Evolutionary conservation across 2,329 filamentous ascomycete genomes (phyloP).

Genomic region (Fusarium piperis): DNA sequence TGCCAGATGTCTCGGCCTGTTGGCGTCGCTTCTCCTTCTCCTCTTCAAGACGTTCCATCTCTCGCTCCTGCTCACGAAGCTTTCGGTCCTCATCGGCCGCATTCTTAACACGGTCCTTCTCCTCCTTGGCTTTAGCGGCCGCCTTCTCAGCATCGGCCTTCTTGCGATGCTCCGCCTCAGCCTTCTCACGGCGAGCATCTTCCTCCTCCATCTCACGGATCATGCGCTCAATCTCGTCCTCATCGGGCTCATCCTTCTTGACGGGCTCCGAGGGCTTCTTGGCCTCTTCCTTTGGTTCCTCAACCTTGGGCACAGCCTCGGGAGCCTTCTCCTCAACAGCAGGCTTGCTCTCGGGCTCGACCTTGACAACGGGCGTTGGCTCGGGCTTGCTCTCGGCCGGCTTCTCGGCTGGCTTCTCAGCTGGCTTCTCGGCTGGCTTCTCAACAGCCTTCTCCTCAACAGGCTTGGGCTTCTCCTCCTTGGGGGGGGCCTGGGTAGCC

Average conservation of each 20-base stretch:
- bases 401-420: conserved; percentile 46
- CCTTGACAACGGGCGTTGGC: conserved; percentile 15
- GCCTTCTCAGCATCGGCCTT: conserved; percentile 57
- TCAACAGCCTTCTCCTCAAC: conserved; percentile 16
- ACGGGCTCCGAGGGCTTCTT: conserved; percentile 43
- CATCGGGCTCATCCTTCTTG: conserved; percentile 53
- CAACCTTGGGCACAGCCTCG: conserved; percentile 37
- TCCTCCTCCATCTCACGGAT: conserved; percentile 68
- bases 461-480: conserved; percentile 44
- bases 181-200: conserved; percentile 30
- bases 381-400: conserved; percentile 2
- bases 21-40: conserved; percentile 69
- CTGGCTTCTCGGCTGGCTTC: conserved; percentile 34
- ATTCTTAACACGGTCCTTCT: conserved; percentile 53
- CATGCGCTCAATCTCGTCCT: conserved; percentile 68
- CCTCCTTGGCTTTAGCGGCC: conserved; percentile 61
- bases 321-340: conserved; percentile 43
- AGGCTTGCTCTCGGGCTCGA: conserved; percentile 35
- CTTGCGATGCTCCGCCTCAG: conserved; percentile 55
- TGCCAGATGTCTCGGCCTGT: conserved; percentile 60
- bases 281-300: conserved; percentile 40
- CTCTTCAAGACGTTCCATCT: conserved; percentile 78
- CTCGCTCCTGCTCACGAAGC: conserved; percentile 76
- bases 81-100: conserved; percentile 70
- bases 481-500: conserved; percentile 55